Evolutionary conservation across 257 asterid species (phyloP).

Genomic region (Nicotiana otophora): DNA sequence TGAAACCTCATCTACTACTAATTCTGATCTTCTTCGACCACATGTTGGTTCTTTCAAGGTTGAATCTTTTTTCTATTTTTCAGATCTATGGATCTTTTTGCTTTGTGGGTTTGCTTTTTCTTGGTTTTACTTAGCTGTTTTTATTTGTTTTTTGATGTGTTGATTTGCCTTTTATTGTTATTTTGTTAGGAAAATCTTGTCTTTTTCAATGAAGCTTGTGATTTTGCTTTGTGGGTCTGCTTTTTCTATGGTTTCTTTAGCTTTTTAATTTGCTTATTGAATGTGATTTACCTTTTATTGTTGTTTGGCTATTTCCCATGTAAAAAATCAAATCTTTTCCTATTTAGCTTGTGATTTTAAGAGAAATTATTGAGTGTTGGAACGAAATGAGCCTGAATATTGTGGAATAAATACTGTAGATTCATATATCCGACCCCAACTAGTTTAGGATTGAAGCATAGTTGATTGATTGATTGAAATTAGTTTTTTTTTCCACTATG

Average conservation of each 20-base stretch:
- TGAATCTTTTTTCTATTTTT: neutral
- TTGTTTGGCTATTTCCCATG: neutral
- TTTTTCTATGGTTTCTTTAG: no score
- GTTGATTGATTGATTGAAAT: no score
- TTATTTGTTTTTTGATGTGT: neutral
- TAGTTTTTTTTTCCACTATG: no score
- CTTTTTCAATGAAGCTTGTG: no score
- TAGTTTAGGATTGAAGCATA: no score
- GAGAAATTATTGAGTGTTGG: no score
- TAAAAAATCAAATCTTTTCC: conserved; percentile 16
- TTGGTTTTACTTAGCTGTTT: neutral
- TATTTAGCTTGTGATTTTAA: no score
- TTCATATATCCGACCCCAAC: no score
- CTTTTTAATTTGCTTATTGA: neutral
- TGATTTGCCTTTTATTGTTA: neutral
- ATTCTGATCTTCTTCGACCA: conserved; percentile 36
- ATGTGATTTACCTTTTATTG: neutral
- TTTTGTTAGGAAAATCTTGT: no score
- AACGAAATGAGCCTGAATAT: no score
- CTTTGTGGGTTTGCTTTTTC: neutral
- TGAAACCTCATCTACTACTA: conserved; percentile 17
- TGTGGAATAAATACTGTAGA: no score
- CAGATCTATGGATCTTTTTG: neutral
- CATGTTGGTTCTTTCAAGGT: conserved; percentile 33
- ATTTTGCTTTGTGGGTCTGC: no score